Conservation (phyloP, 2,329 filamentous ascomycete genomes). For the Colletotrichum aenigma region DNA sequence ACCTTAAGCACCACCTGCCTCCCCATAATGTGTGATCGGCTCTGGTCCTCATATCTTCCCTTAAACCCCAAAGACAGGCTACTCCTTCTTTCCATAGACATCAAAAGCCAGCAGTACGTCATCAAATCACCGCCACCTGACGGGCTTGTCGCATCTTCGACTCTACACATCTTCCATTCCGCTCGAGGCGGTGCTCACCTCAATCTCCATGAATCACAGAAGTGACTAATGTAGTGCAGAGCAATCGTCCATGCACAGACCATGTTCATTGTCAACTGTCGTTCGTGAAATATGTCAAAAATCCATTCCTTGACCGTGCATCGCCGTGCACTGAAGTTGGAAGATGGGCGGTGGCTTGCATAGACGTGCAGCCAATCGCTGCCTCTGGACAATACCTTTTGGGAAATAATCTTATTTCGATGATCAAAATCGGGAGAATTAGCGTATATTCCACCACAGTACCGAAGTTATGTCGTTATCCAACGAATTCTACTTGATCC, state of each 20-base stretch:
- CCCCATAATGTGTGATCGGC: neutral
- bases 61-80: neutral
- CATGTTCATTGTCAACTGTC: neutral
- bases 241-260: neutral
- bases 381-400: neutral
- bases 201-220: neutral
- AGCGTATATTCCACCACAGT: neutral
- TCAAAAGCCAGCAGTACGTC: neutral
- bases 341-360: neutral
- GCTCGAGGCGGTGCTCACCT: neutral
- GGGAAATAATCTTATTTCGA: neutral
- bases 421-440: neutral
- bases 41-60: neutral
- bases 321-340: neutral
- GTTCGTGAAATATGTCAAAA: neutral
- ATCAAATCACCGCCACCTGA: neutral
- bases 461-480: neutral
- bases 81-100: neutral
- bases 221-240: neutral
- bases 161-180: neutral
- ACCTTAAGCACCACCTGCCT: neutral
- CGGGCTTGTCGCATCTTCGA: neutral
- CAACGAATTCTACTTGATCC: neutral
- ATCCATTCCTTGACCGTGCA: neutral
- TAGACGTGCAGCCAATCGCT: neutral